Evolutionary conservation across 163 green algal genomes (phyloP), one percentile per base, ranked within the genome.

Genomic region (Smithsoniella earleae): DNA sequence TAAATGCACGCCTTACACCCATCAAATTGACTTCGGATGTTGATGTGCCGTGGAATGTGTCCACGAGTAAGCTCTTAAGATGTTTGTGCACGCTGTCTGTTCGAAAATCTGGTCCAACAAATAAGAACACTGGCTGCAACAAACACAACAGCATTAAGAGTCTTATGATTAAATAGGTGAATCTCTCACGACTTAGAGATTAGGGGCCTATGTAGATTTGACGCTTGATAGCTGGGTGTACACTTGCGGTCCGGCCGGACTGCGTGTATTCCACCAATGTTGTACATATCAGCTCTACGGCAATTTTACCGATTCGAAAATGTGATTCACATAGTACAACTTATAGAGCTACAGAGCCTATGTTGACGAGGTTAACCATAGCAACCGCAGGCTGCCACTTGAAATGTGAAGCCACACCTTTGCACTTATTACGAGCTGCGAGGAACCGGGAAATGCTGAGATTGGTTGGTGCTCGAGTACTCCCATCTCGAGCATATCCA

Each of bases 21-120:
- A 85, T 86, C 31, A 89, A 73, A 78, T 88, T 88, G 63, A 90
- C 49, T 3, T 46, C 25, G 8, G 64, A 22, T 3, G 31, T 31
- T 22, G 58, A 33, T 4, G 83, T 80, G 1, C 90, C 90, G 2
- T 89, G 74, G 83, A 99, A 96, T 22, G 92, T 84, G 82, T 99
- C 94, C 66, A 97, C 79, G 65, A 99, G 77, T 49, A 98, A 74
- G 58, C 76, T 90, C 78, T 91, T 94, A 10, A 91, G 80, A 64
- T 89, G 80, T 34, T 77, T 77, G 28, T 95, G 80, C 4, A 80
- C 77, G 0, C 85, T 75, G 34, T 91, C 81, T 36, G 69, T 89
- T 63, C 95, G 89, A 82, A 99, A 99, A 55, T 87, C 83, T 49
- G 96, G 86, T 0, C 94, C 94, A 18, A 89, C 83, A 85, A 99